Evolutionary conservation across 805 yeast genomes (phyloP).

Genomic region (Suhomyces tanzawaensis): DNA sequence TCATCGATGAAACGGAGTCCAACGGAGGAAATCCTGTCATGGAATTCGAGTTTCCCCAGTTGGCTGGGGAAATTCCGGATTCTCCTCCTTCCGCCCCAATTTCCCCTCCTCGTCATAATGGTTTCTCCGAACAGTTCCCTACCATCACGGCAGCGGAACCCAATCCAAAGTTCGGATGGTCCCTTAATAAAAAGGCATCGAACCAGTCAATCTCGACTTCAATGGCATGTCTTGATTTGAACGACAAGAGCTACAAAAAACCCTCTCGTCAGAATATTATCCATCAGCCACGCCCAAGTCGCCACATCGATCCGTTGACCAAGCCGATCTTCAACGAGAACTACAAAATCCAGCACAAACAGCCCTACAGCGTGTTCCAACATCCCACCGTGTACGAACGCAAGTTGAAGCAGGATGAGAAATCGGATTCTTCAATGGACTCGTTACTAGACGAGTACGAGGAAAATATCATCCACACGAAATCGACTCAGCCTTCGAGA

Average conservation of each 20-base stretch:
- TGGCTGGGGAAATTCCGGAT: constrained; percentile 31
- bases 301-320: neutral
- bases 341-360: neutral
- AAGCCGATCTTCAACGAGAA: neutral
- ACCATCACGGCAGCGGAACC: constrained; percentile 4
- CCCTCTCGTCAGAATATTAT: neutral
- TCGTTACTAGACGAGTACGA: constrained; percentile 44
- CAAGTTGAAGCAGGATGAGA: constrained; percentile 7
- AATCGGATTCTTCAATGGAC: constrained; percentile 32
- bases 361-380: neutral
- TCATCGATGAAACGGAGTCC: constrained; percentile 12
- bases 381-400: neutral
- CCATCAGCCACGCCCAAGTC: constrained; percentile 5
- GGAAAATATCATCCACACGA: constrained; percentile 36
- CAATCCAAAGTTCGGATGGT: constrained; percentile 10
- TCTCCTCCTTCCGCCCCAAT: constrained; percentile 45
- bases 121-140: neutral
- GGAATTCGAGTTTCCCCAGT: neutral
- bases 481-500: constrained; percentile 28
- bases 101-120: constrained; percentile 28
- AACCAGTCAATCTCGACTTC: constrained; percentile 25
- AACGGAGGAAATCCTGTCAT: neutral
- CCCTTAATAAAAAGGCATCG: constrained; percentile 16
- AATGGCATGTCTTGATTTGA: constrained; percentile 28
- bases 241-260: constrained; percentile 2